Evolutionary conservation across 305 asterid species (phyloP).

Genomic region (Solanum chacoense): DNA sequence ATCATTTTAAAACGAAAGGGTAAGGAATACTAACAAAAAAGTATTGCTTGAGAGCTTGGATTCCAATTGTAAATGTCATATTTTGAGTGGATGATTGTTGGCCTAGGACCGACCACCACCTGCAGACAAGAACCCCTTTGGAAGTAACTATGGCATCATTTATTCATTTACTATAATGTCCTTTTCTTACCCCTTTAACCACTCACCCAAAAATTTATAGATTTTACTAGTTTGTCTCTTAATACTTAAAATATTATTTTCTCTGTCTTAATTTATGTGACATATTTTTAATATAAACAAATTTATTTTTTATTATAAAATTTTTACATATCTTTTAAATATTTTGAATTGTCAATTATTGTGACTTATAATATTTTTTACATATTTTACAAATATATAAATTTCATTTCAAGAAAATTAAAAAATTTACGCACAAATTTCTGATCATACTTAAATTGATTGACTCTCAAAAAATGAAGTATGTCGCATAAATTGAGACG

Average conservation of each 20-base stretch:
- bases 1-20: neutral
- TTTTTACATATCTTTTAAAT: too few relatives aligned
- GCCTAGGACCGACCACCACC: constrained; percentile 1
- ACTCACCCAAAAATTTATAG: neutral
- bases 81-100: neutral
- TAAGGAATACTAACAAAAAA: neutral
- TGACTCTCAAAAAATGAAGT: too few relatives aligned
- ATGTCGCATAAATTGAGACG: fast-evolving
- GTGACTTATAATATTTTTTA: too few relatives aligned
- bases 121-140: constrained; percentile 1
- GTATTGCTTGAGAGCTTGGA: neutral
- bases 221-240: neutral
- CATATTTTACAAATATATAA: too few relatives aligned
- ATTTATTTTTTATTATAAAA: too few relatives aligned
- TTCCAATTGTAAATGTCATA: neutral
- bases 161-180: neutral
- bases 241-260: neutral
- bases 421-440: fast-evolving
- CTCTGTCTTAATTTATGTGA: too few relatives aligned
- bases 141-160: neutral
- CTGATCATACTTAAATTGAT: too few relatives aligned
- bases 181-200: neutral
- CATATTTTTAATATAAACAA: too few relatives aligned
- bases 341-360: too few relatives aligned
- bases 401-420: too few relatives aligned